Evolutionary conservation across 768 basidiomycete species (phyloP), one percentile per base, ranked within the genome.

Genomic region (Lactarius deliciosus): DNA sequence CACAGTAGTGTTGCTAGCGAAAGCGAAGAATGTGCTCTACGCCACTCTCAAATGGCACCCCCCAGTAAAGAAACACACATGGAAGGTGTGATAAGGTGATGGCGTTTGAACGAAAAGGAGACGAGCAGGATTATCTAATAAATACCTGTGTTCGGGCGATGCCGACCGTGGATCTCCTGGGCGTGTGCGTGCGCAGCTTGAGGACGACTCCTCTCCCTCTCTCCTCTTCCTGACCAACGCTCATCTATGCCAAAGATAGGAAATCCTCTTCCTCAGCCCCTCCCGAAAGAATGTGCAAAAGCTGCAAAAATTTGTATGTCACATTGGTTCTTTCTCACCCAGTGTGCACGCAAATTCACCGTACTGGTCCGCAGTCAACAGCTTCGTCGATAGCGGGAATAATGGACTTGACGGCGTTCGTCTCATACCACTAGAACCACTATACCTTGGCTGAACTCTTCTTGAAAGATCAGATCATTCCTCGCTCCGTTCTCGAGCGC

Each of bases 261-360:
- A 63, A 81, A 80, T 1, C 82, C 83, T 28, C 73, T 84, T 57
- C 83, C 83, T 32, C 81, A 86, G 74, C 79, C 84, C 4, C 79
- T 96, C 43, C 85, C 86, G 15, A 94, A 91, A 64, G 94, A 97
- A 78, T 94, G 92, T 73, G 76, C 79, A 57, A 97, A 96, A 76
- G 94, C 94, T 30, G 86, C 91, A 10, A 92, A 88, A 73, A 97
- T 95, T 66, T 88, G 93, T 92, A 68, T 62, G 89, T 72, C n/a
- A 11, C 9, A n/a, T 50, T 16, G 22, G 25, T 65, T 53, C 41
- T 15, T 9, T 7, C 61, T 47, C 20, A 18, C 61, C 22, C 22
- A 0, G n/a, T 41, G 34, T 8, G 25, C 34, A 30, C 57, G 54
- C 38, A 58, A 40, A 70, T 61, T 53, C 50, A 53, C 50, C 50